Evolutionary conservation across 306 rosid species (phyloP), one percentile per base, ranked within the genome.

Genomic region (Psophocarpus tetragonolobus): DNA sequence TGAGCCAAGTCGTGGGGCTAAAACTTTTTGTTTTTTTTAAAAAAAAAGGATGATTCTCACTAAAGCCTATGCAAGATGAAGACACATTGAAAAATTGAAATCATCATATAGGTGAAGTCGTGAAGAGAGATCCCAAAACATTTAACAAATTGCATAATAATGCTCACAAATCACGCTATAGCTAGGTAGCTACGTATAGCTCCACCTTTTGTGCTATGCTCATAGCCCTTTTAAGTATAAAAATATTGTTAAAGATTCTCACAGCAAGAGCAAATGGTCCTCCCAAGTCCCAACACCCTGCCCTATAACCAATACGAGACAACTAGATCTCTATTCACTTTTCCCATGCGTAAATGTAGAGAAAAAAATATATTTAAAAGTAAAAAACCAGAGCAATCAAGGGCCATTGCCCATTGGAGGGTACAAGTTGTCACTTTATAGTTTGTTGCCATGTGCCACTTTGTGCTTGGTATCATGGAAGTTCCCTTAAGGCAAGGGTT

Each of bases 271-370:
- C 5, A 64, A 64, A 50, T 76, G 65, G 73, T 64, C 56, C 81
- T 76, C 66, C 71, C 48, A 42, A 60, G 23, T 30, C 61, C 50
- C 35, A 62, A 75, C 50, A 42, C 9, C n/a, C 33, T 61, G 33
- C 71, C 36, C 39, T 8, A 61, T 61, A 44, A 48, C 41, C 57
- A 38, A 66, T 9, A 54, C 1, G 57, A 12, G 75, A 51, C 81
- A 66, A 56, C 9, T 69, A 71, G 48, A 67, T 67, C 47, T 39
- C 68, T 29, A 30, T 54, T 77, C 67, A 77, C 17, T 41, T 77
- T 44, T 68, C 48, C 75, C 9, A 54, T 41, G 82, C 69, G 38
- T 39, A 68, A 54, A 41, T 41, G 6, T 30, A 54, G 26, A 67
- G 60, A 39, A 53, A 38, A n/a, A n/a, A n/a, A n/a, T n/a, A n/a